Percentiles rank a stretch among this genome's conserved stretches.
These are phyloP conservation scores for Thielaviopsis euricoi DNA, from an alignment of 2,329 filamentous ascomycete species.

Conservation along the genomic window DNA sequence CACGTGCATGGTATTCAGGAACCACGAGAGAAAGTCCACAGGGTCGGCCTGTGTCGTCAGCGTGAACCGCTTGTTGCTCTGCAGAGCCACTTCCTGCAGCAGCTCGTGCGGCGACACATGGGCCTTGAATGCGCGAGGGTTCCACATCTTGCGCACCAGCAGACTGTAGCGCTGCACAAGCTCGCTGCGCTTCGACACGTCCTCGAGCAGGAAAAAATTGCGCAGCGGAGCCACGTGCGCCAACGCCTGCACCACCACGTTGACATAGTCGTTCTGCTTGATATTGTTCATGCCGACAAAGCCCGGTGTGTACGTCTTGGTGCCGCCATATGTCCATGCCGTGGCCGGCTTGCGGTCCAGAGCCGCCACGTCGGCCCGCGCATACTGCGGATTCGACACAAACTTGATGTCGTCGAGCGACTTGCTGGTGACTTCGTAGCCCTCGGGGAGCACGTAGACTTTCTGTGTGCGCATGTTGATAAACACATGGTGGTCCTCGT, in stretches of 20 bases:
- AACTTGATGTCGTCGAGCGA: constrained; percentile 97
- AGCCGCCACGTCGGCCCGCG: constrained; percentile 60
- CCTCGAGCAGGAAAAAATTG: constrained; percentile 81
- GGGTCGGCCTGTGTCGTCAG: constrained; percentile 85
- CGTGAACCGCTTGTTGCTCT: constrained; percentile 83
- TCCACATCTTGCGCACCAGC: constrained; percentile 94
- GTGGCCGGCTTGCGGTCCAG: constrained; percentile 50
- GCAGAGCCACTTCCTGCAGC: constrained; percentile 80
- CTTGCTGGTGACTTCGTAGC: constrained; percentile 90
- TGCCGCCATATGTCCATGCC: constrained; percentile 60
- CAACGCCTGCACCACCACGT: constrained; percentile 82
- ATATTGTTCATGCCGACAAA: constrained; percentile 99
- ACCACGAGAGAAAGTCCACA: constrained; percentile 93
- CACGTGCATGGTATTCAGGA: constrained; percentile 87
- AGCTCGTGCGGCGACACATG: constrained; percentile 97
- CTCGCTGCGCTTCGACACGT: constrained; percentile 56
- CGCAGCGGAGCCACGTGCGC: constrained; percentile 78
- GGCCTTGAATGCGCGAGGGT: constrained; percentile 84
- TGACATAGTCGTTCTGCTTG: constrained; percentile 98
- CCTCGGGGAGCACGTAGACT: constrained; percentile 84
- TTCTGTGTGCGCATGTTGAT: constrained; percentile 93
- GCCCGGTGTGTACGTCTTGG: constrained; percentile 71
- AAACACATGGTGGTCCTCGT: constrained; percentile 91
- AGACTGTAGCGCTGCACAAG: constrained; percentile 78
- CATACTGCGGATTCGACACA: constrained; percentile 81